A percentile compares a stretch with the other conserved stretches of the same genome.
These are phyloP conservation scores for Neurospora sp. DNA, from an alignment of 495 filamentous ascomycete genomes.

Conservation along the genomic window DNA sequence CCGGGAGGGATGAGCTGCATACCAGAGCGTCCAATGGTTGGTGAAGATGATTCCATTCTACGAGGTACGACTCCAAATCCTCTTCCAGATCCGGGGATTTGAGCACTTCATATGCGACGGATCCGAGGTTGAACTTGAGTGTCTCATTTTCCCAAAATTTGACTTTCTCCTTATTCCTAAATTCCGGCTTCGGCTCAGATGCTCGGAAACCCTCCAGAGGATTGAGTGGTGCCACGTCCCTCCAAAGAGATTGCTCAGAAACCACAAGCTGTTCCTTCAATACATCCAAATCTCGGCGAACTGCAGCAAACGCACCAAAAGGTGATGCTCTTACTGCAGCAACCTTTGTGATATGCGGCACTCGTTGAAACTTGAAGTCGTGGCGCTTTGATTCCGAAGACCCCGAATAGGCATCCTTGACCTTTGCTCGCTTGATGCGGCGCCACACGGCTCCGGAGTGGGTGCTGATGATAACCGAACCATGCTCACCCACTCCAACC, in stretches of 20 bases:
- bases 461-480: constrained; percentile 90
- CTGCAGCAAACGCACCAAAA: constrained; percentile 80
- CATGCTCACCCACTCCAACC: constrained; percentile 82
- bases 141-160: constrained; percentile 27
- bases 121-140: constrained; percentile 22
- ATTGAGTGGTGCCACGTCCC: constrained; percentile 60
- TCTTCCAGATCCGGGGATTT: constrained; percentile 47
- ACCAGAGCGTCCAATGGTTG: constrained; percentile 36
- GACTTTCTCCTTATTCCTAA: constrained; percentile 18
- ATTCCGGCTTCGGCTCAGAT: constrained; percentile 13
- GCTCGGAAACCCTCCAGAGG: constrained; percentile 44
- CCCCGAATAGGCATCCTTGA: constrained; percentile 56
- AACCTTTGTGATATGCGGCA: constrained; percentile 77
- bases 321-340: constrained; percentile 74
- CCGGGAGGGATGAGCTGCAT: constrained; percentile 48
- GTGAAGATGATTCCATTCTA: constrained; percentile 21
- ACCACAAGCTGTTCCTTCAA: constrained; percentile 64
- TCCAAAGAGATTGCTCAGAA: constrained; percentile 55
- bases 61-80: constrained; percentile 38
- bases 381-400: constrained; percentile 48
- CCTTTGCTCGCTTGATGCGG: constrained; percentile 67
- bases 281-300: constrained; percentile 77
- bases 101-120: constrained; percentile 37
- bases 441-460: constrained; percentile 87
- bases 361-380: constrained; percentile 86